Conservation (phyloP, 495 filamentous ascomycete genomes). For the Lindgomyces ingoldianus region DNA sequence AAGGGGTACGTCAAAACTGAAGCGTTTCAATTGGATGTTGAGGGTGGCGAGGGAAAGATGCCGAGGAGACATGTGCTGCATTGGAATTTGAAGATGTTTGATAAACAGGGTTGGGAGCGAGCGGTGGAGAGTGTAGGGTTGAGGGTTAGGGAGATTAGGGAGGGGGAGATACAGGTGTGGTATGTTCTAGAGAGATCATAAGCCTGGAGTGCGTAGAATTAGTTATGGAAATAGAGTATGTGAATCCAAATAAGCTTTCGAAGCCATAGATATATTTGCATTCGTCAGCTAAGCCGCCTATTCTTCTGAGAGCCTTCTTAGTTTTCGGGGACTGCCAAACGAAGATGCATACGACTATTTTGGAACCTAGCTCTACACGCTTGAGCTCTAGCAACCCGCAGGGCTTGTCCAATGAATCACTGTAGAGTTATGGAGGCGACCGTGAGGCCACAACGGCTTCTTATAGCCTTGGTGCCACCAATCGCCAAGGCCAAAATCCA, state of each 20-base stretch:
- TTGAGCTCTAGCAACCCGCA: too few species aligned
- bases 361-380: too few species aligned
- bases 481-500: neutral
- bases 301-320: too few species aligned
- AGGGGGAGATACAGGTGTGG: neutral
- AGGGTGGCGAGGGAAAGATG: neutral
- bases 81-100: neutral
- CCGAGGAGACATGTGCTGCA: neutral
- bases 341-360: too few species aligned
- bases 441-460: neutral
- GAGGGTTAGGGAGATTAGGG: neutral
- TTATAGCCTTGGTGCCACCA: neutral
- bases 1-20: neutral
- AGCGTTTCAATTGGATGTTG: slow-evolving; percentile 1
- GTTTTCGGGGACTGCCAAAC: too few species aligned
- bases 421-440: too few species aligned
- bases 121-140: neutral
- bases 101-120: neutral
- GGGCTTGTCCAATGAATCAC: too few species aligned
- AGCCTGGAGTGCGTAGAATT: neutral
- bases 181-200: neutral
- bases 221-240: neutral
- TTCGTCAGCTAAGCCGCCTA: too few species aligned
- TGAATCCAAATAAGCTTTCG: neutral
- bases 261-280: neutral